Conservation (phyloP, 768 basidiomycete species). For the Lactarius hatsudake region DNA sequence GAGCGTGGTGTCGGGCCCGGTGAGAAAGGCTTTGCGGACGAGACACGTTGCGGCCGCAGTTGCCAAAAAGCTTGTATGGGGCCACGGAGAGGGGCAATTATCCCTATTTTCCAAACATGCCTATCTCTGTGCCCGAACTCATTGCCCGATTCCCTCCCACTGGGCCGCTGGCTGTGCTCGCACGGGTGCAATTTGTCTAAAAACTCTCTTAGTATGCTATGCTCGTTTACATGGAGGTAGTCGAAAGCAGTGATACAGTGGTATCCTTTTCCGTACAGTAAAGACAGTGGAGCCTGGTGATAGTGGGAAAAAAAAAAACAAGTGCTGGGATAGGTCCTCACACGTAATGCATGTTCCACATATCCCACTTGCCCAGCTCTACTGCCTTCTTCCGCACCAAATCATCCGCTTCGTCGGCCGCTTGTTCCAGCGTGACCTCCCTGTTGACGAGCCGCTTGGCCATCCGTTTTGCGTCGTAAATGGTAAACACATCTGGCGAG, state of each 20-base stretch:
- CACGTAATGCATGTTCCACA: neutral
- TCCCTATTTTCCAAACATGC: neutral
- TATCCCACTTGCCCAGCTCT: neutral
- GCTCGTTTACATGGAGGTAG: neutral
- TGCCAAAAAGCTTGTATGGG: neutral
- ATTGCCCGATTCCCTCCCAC: neutral
- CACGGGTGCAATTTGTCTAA: neutral
- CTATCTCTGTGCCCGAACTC: neutral
- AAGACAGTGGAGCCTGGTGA: neutral
- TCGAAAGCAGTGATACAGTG: neutral
- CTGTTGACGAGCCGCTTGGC: slow-evolving; percentile 1
- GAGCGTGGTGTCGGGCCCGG: neutral
- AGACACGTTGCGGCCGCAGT: neutral
- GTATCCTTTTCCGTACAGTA: neutral
- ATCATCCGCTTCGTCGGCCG: neutral
- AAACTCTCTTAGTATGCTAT: neutral
- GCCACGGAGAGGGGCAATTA: neutral
- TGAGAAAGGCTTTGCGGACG: neutral
- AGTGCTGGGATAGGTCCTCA: neutral
- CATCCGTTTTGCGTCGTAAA: slow-evolving; percentile 4
- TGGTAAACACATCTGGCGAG: neutral
- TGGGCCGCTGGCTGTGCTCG: neutral
- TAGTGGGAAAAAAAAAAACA: neutral
- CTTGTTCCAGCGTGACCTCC: neutral
- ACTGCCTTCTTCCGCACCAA: neutral